Percentiles rank a stretch among this genome's conserved stretches.
Conservation (phyloP, 257 asterid species). For the Solanum clarkiae region DNA sequence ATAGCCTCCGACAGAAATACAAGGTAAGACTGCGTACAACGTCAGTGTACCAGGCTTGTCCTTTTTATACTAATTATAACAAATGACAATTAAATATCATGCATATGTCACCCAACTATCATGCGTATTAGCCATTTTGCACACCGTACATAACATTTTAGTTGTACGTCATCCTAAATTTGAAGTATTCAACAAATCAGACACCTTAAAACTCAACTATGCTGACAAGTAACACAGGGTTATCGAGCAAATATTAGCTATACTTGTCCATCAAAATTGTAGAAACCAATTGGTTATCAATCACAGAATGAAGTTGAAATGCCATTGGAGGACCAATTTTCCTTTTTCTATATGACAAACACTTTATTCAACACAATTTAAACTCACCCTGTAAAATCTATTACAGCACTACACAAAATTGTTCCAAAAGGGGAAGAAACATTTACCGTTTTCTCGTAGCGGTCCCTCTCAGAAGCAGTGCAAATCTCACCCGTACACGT, state of each 20-base stretch:
- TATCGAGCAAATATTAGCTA: not conserved
- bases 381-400: not conserved
- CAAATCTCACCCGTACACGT: conserved; percentile 76
- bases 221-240: not conserved
- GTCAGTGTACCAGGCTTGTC: no score
- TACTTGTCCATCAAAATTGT: not conserved
- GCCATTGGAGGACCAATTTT: not conserved
- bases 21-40: no score
- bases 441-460: conserved; percentile 80
- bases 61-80: not conserved
- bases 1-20: no score
- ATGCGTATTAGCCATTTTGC: not conserved
- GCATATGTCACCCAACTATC: not conserved
- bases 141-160: not conserved
- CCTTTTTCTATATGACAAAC: not conserved
- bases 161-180: not conserved
- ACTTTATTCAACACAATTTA: not conserved
- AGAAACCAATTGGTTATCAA: not conserved
- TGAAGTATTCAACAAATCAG: not conserved
- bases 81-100: not conserved
- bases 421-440: not conserved
- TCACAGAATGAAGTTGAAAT: not conserved
- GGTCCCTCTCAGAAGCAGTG: conserved; percentile 85
- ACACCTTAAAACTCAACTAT: not conserved
- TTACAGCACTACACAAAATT: not conserved